Base-by-base conservation (phyloP, 441 rosid species). In the Melastoma candidum region DNA sequence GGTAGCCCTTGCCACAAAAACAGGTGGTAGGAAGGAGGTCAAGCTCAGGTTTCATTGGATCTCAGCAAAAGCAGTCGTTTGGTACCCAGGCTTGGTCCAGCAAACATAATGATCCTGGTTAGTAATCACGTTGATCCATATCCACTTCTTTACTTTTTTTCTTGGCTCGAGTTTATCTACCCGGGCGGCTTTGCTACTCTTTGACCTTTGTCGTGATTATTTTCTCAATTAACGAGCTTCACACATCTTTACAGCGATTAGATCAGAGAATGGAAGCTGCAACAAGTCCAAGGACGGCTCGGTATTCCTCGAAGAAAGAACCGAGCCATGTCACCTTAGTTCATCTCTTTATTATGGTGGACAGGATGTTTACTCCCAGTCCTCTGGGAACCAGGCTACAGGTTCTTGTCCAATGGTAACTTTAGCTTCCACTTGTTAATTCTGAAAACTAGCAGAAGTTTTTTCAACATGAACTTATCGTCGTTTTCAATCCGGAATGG, bases 291-390 rank as follows among this genome's bases (percentile, higher is more conserved):
- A 60, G 61, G 74, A 74, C 14, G 72, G 57, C 47, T 56, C 57
- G 12, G 55, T 56, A 12, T 74, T 68, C 48, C 65, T 58, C 65
- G 81, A 80, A 68, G 87, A 75, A 64, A 75, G 70, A 58, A 72
- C 29, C 46, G 74, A 70, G 26, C 87, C 89, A 25, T 89, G 88
- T 59, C 81, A 82, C 64, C 73, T 86, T 53, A 86, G 95, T 65
- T 89, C 97, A 53, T 82, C 95, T 14, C 74, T 84, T 60, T 84
- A 86, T 81, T 84, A 86, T 32, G 89, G 97, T 53, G 95, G 95
- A 17, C 97, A 74, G 77, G 94, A 86, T 46, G 68, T 76, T 56
- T 84, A 79, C 60, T 75, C 81, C 56, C 69, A 53, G 50, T 52
- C 79, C 53, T 63, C 81, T 4, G 72, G 45, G 50, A 65, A 36